Base-by-base conservation (phyloP, 768 basidiomycete genomes). In the Russula lepida region DNA sequence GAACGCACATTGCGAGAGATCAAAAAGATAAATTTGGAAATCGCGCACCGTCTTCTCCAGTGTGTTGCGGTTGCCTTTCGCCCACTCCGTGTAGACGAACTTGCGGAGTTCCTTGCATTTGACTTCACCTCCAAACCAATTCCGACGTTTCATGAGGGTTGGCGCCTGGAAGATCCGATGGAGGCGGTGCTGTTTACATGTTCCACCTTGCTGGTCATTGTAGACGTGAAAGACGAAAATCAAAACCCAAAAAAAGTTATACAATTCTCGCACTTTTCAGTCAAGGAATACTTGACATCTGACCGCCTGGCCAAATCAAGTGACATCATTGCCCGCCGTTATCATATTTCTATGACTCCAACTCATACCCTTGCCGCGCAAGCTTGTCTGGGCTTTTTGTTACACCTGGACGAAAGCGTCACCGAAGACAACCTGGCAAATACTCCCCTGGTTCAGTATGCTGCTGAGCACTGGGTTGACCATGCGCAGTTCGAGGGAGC, bases 251-350 rank as follows among this genome's bases (percentile, higher is more conserved):
- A 6, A 32, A 32, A 32, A 15, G 41, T 54, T 4, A 15, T 54
- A 2, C 41, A 54, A 43, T 54, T 56, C 17, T 46, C 55, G 5
- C 55, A 56, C n/a, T 47, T 47, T 27, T 56, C 55, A 3, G 55
- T 49, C 13, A 55, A 55, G 33, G 54, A 46, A 4, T 55, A 12
- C 54, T 46, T 55, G 54, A 55, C 21, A n/a, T 55, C 54, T 4
- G 8, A n/a, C 43, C 54, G 54, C 6, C 43, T 55, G 23, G 54
- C 54, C 28, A 19, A 23, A 15, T 19, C 41, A 17, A 23, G 17
- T 7, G 54, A 55, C 41, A 30, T 3, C 17, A 23, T 44, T 3
- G 13, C 12, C 46, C 9, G 33, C 1, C 55, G 46, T 11, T 48
- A 12, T 33, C 35, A 49, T 7, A 9, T 57, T 25, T 28, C 35